Base-by-base conservation (phyloP, 2,329 filamentous ascomycete species). In the Colletotrichum orchidophilum region DNA sequence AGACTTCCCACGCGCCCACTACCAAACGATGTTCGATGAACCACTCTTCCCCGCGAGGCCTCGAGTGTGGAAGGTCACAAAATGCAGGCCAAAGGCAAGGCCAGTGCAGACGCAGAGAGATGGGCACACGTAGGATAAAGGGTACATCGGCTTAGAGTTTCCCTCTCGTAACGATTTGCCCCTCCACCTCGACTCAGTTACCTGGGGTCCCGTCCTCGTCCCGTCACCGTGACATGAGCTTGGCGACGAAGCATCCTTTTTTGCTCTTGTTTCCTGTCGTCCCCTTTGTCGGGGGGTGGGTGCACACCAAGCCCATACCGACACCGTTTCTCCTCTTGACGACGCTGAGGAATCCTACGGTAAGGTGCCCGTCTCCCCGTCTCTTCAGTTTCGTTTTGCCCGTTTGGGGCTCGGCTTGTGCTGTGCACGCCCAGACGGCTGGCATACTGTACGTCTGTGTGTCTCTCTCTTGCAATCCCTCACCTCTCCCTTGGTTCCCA, bases 141-240 rank as follows among this genome's bases (percentile, higher is more conserved):
- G 26, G 33, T 27, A 57, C 49, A 67, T 67, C 39, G 58, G 62
- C 31, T 61, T 66, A 70, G 54, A 61, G 62, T 70, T 70, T 60
- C 49, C 55, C 55, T 66, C 55, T 60, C 62, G 67, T 55, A 70
- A 70, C 67, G 49, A 55, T 66, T 42, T 70, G 15, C 67, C 67
- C 67, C 62, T 70, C 66, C 67, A 55, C 55, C 63, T 70, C 67
- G 67, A 70, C 67, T 70, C 67, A 61, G 46, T 59, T 27, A 46
- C 49, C 62, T 31, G 27, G 50, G 26, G 21, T 33, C 53, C 39
- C 39, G 39, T n/a, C 64, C 58, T 26, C 27, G 64, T 59, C 68
- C 64, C 64, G 64, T 63, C 64, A 54, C 53, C 42, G 42, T 71
- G 58, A 63, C 69, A 69, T 63, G 59, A 68, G 64, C 53, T 68